A percentile compares a stretch with the other conserved stretches of the same genome.
Evolutionary conservation across 768 basidiomycete species (phyloP).

Genomic region (Glaciozyma antarctica): DNA sequence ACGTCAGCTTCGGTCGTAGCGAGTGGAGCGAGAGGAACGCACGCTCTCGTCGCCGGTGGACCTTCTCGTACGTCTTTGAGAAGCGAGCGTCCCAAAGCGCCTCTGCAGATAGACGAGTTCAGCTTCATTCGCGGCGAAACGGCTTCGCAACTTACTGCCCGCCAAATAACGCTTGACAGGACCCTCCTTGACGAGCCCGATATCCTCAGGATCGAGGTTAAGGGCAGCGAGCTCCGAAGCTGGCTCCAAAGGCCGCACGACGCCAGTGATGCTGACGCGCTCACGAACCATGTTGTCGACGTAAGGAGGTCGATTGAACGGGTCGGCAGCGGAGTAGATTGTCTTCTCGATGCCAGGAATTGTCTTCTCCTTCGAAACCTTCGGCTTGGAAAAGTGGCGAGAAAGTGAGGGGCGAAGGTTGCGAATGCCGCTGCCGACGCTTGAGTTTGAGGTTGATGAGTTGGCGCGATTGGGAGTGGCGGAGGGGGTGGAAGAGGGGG

Average conservation of each 20-base stretch:
- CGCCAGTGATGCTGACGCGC: slow-evolving; percentile 69
- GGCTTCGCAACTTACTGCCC: slow-evolving; percentile 35
- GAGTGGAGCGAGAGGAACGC: slow-evolving; percentile 42
- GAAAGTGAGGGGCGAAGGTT: neutral
- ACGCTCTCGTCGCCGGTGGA: slow-evolving; percentile 59
- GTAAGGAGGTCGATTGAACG: slow-evolving; percentile 31
- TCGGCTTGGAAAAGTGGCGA: neutral
- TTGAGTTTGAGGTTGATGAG: slow-evolving; percentile 2
- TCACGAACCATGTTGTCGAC: slow-evolving; percentile 74
- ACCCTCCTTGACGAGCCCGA: slow-evolving; percentile 68
- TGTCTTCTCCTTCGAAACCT: neutral
- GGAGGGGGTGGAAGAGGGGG: neutral
- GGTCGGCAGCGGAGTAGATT: slow-evolving; percentile 29
- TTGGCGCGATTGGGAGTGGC: neutral
- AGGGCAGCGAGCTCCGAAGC: slow-evolving; percentile 59
- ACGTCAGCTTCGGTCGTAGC: neutral
- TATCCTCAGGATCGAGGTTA: slow-evolving; percentile 52
- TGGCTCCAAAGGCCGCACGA: slow-evolving; percentile 71
- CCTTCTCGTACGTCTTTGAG: slow-evolving; percentile 47
- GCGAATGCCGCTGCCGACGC: neutral
- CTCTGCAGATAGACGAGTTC: slow-evolving; percentile 40
- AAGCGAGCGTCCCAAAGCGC: slow-evolving; percentile 60
- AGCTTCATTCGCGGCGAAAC: neutral
- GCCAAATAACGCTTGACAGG: slow-evolving; percentile 64
- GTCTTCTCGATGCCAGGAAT: slow-evolving; percentile 23